Evolutionary conservation across 768 basidiomycete genomes (phyloP), one percentile per base, ranked within the genome.

Genomic region (Daedaleopsis sinensis): DNA sequence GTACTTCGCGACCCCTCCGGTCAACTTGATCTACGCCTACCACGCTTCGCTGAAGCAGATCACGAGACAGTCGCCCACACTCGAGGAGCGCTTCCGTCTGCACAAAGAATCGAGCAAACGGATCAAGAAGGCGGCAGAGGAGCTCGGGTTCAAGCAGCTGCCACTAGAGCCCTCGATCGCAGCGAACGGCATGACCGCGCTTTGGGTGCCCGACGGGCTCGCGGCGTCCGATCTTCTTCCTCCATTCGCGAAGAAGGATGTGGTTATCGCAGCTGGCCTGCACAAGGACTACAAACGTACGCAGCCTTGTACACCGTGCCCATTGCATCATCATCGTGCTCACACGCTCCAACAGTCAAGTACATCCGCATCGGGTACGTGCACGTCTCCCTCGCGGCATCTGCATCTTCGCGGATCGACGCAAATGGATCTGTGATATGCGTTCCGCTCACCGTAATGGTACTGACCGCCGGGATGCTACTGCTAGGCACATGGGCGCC

Each of bases 1-100:
- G 19, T 98, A 98, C 80, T 98, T 98, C 74, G 96, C 96, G 9
- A 98, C 95, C 0, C 93, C 94, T 2, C 95, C 94, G 9, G 92
- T 96, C 61, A 96, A 97, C 77, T 85, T 99, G 66, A 86, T 98
- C 70, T 92, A 94, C 73, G 93, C 97, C 2, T 93, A 92, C 73
- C 87, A 90, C 69, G 82, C 86, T n/a, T 90, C 95, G 10, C 83
- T 99, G 54, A 74, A 74, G 24, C 80, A 83, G 62, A 93, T 99
- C 74, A 88, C 85, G 7, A 79, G 80, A 68, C 77, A 77, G 7
- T 67, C 79, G 1, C 81, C 85, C 2, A 86, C 92, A 1, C 82
- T 98, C 39, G 81, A 88, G 59, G 87, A 94, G 51, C 87, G 96
- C 8, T 89, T 98, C 75, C 73, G 78, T 50, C 77, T 85, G 23